phyloP scores from a whole-genome alignment of 2,329 filamentous ascomycete species.

The Colletotrichum camelliae region DNA sequence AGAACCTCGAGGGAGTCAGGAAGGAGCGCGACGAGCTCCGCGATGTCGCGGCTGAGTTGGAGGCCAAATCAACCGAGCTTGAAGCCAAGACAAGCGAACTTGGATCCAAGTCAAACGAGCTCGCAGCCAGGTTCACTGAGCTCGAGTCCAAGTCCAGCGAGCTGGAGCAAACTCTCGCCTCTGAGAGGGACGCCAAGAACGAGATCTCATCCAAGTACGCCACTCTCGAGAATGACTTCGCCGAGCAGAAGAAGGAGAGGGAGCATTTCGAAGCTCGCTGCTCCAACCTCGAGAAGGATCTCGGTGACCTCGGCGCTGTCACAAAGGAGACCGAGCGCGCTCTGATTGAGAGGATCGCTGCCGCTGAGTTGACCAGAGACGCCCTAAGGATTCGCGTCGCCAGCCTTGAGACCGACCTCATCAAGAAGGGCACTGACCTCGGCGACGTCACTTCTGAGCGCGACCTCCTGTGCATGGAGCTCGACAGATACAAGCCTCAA shows the following conservation, averaged over 20 bases:
- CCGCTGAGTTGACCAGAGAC: constrained; percentile 20
- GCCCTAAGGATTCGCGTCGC: constrained; percentile 5
- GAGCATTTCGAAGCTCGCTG: not conserved
- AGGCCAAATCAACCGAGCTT: not conserved
- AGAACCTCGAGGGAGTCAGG: not conserved
- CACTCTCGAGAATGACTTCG: not conserved
- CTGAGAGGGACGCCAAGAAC: constrained; percentile 2
- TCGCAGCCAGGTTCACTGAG: constrained; percentile 3
- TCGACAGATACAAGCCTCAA: constrained; percentile 14
- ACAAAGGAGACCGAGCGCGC: constrained; percentile 14
- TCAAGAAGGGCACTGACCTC: constrained; percentile 11
- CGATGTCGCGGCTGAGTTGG: not conserved
- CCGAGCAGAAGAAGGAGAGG: not conserved
- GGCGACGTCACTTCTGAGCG: constrained; percentile 20
- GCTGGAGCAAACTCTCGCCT: constrained; percentile 4
- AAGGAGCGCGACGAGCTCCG: constrained; percentile 17
- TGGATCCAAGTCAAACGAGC: constrained; percentile 7
- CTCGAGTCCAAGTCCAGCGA: constrained; percentile 10
- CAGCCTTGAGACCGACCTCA: constrained; percentile 18
- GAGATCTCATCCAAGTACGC: not conserved
- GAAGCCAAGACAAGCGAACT: not conserved
- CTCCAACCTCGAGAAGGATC: constrained; percentile 10
- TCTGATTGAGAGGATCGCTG: constrained; percentile 21
- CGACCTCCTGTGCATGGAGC: constrained; percentile 3
- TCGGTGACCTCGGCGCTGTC: constrained; percentile 17